These are phyloP conservation scores for Pythium angustatum DNA, from an alignment of 352 stramenopile genomes.

Conservation along the genomic window DNA sequence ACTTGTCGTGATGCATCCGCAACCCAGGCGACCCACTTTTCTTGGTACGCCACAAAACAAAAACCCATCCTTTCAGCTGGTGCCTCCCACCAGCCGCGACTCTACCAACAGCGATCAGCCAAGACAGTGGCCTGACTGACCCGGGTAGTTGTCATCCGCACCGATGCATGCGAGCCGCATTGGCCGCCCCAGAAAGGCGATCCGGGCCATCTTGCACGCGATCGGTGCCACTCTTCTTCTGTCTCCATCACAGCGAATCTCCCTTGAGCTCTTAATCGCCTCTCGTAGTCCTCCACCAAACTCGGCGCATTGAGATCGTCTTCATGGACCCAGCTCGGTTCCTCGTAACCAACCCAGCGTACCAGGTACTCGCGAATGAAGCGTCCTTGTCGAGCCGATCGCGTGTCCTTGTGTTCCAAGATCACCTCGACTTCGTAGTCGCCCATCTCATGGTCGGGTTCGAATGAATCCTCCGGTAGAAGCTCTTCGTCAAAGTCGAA, in stretches of 20 bases:
- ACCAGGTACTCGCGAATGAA: slow-evolving; percentile 14
- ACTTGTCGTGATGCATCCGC: neutral
- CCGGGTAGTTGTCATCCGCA: neutral
- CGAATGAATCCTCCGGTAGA: slow-evolving; percentile 18
- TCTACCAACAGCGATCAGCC: slow-evolving; percentile 2
- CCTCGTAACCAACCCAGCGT: slow-evolving; percentile 21
- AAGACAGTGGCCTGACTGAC: slow-evolving; percentile 4
- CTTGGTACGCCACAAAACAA: neutral
- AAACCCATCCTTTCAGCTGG: neutral
- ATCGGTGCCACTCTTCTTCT: slow-evolving; percentile 15
- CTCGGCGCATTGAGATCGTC: slow-evolving; percentile 10
- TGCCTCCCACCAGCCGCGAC: slow-evolving; percentile 5
- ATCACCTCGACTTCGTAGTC: slow-evolving; percentile 22
- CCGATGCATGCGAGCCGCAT: neutral
- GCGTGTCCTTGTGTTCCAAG: neutral
- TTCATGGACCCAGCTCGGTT: slow-evolving; percentile 16
- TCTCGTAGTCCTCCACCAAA: slow-evolving; percentile 17
- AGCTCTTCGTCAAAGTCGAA: slow-evolving; percentile 30
- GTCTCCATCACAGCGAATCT: slow-evolving; percentile 5
- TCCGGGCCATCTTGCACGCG: too few species aligned
- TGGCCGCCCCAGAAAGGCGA: too few species aligned
- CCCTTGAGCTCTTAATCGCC: neutral
- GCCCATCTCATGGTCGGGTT: slow-evolving; percentile 2
- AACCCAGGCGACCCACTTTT: neutral
- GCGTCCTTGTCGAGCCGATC: neutral